Evolutionary conservation across 257 asterid species (phyloP), one percentile per base, ranked within the genome.

Genomic region (Solanum tarijense): DNA sequence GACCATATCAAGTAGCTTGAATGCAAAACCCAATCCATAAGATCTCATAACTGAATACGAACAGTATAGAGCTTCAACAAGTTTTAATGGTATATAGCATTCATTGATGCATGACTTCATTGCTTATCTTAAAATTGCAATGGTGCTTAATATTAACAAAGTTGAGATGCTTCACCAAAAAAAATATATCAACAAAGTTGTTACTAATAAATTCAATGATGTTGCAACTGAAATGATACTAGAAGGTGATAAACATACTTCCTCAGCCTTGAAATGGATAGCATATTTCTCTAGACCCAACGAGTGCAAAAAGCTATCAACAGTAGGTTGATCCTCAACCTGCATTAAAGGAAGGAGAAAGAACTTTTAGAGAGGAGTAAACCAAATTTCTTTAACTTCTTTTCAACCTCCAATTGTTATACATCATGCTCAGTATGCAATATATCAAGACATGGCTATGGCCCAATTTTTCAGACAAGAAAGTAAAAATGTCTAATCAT

Each of bases 181-280:
- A 55, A 18, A 55, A 18, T 1, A 81, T 46, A 46, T 46, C 11
- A 46, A 81, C 68, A 48, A 82, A 46, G 11, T 27, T 82, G 85
- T 48, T 27, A 29, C 10, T 29, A 82, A 48, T 29, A 48, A 48
- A 82, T 82, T 38, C 69, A 48, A 29, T 81, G 32, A 81, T 48
- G 29, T 48, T 87, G 66, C 76, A 60, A 86, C 83, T n/a, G 71
- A 43, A 84, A 20, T 36, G 34, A 84, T 84, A 46, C 34, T 32
- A 55, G 38, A 16, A 32, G 66, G 21, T 73, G 84, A 83, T 6
- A 32, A 74, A 52, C 79, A 91, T 90, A 97, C 99, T 92, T 97
- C 98, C 92, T 97, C 99, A 32, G 97, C 99, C 96, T 96, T 94
- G 90, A 97, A 95, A 89, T 71, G 71, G 89, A 97, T 92, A 82